Evolutionary conservation across 2,329 filamentous ascomycete genomes (phyloP).

Genomic region (Dendryphion nanum): DNA sequence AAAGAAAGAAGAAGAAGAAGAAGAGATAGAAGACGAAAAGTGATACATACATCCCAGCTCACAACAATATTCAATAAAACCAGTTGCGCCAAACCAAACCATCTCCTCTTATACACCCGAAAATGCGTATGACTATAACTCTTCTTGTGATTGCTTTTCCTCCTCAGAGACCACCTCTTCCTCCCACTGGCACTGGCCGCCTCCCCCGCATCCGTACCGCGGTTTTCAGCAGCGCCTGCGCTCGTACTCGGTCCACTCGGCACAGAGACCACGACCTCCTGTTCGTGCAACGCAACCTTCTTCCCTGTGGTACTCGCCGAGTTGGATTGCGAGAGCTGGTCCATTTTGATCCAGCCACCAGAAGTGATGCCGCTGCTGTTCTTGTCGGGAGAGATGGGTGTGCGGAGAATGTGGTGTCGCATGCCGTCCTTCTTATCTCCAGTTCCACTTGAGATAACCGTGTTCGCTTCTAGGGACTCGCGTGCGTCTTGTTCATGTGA

Average conservation of each 20-base stretch:
- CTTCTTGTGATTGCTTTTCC: conserved; percentile 9
- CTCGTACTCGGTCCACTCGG: too few species aligned
- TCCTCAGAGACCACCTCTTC: too few species aligned
- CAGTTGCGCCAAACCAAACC: conserved; percentile 82
- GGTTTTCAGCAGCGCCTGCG: too few species aligned
- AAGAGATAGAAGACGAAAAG: neutral
- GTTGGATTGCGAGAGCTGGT: conserved; percentile 11
- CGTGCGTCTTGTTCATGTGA: conserved; percentile 3
- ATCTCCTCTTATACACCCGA: conserved; percentile 76
- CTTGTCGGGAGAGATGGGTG: too few species aligned
- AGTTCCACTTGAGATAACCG: too few species aligned
- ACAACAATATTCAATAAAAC: conserved; percentile 88
- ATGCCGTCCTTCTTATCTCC: neutral
- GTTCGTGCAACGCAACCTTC: too few species aligned
- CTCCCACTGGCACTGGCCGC: too few species aligned
- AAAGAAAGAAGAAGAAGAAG: neutral
- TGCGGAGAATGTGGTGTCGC: neutral
- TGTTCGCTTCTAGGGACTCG: neutral
- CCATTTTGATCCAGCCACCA: conserved; percentile 20
- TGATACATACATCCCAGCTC: conserved; percentile 82
- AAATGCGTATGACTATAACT: conserved; percentile 35
- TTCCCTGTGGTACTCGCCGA: too few species aligned
- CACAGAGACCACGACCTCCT: too few species aligned
- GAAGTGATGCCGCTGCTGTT: too few species aligned
- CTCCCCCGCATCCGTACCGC: too few species aligned